A percentile compares a stretch with the other conserved stretches of the same genome.
phyloP scores from a whole-genome alignment of 2,329 filamentous ascomycete species.

The Capronia epimyces region DNA sequence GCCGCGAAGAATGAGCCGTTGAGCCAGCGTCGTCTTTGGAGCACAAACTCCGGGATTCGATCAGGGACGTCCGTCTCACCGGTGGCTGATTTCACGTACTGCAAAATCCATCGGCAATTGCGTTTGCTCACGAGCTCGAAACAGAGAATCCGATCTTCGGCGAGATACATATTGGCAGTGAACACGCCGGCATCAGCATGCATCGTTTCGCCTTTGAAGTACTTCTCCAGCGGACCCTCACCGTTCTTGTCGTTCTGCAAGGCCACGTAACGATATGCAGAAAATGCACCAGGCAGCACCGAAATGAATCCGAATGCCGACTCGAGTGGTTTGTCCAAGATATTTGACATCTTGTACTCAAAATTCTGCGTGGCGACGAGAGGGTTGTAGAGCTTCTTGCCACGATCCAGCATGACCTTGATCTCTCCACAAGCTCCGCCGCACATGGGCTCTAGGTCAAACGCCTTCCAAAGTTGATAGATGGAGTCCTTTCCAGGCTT shows the following conservation, averaged over 20 bases:
- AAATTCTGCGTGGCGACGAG: slow-evolving; percentile 96
- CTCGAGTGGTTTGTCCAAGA: slow-evolving; percentile 93
- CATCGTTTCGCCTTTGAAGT: slow-evolving; percentile 94
- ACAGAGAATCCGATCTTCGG: slow-evolving; percentile 49
- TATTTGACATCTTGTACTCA: slow-evolving; percentile 99
- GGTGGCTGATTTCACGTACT: slow-evolving; percentile 95
- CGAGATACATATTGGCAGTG: slow-evolving; percentile 70
- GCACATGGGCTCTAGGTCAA: slow-evolving; percentile 95
- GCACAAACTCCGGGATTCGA: slow-evolving; percentile 85
- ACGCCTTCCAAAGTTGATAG: slow-evolving; percentile 97
- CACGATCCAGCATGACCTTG: slow-evolving; percentile 87
- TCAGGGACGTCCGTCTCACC: slow-evolving; percentile 97
- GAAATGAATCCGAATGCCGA: slow-evolving; percentile 97
- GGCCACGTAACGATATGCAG: slow-evolving; percentile 92
- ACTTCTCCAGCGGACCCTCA: slow-evolving; percentile 87
- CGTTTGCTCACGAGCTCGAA: slow-evolving; percentile 90
- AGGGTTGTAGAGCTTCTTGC: slow-evolving; percentile 85
- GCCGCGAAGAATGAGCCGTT: slow-evolving; percentile 98
- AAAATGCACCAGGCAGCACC: slow-evolving; percentile 93
- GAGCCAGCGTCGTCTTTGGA: slow-evolving; percentile 96
- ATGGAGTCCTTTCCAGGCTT: slow-evolving; percentile 91
- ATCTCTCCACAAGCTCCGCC: slow-evolving; percentile 97
- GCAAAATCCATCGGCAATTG: slow-evolving; percentile 94
- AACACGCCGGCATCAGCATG: slow-evolving; percentile 93
- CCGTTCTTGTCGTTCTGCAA: slow-evolving; percentile 96